A percentile compares a stretch with the other conserved stretches of the same genome.
phyloP scores from a whole-genome alignment of 192 early-diverging fungal genomes.

The Umbelopsis vinacea region DNA sequence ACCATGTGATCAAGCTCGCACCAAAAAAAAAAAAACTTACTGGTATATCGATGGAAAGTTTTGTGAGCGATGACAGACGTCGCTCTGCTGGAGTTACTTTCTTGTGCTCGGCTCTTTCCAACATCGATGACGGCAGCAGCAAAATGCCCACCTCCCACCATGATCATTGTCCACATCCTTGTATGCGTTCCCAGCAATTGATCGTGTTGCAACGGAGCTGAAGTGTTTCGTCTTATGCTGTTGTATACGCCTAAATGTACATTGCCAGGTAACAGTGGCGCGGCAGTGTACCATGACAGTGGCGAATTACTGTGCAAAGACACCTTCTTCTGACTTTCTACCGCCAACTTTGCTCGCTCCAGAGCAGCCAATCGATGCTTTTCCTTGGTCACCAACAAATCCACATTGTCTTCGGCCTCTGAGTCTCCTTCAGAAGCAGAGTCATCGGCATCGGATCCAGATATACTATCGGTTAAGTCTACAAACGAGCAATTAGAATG shows the following conservation, averaged over 20 bases:
- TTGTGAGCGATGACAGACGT: constrained; percentile 74
- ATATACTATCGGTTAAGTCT: constrained; percentile 52
- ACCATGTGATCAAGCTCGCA: too few species aligned
- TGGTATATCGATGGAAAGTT: constrained; percentile 96
- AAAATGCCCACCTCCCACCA: constrained; percentile 90
- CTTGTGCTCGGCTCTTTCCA: constrained; percentile 45
- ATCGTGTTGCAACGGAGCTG: not conserved
- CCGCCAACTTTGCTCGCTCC: constrained; percentile 15
- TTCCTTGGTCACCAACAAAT: constrained; percentile 1
- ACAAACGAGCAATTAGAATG: not conserved
- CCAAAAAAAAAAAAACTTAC: constrained; percentile 33
- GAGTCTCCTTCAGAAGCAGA: constrained; percentile 26
- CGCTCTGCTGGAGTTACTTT: constrained; percentile 39
- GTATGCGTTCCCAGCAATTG: constrained; percentile 19
- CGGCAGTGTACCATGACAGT: constrained; percentile 48
- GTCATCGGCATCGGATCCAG: constrained; percentile 50
- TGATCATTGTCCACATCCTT: constrained; percentile 76
- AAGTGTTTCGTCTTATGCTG: constrained; percentile 30
- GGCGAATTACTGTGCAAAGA: constrained; percentile 29
- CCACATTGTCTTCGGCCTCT: constrained; percentile 21
- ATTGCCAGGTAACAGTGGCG: constrained; percentile 22
- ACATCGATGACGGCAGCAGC: constrained; percentile 87
- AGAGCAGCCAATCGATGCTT: constrained; percentile 21
- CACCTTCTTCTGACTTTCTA: not conserved
- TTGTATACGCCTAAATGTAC: constrained; percentile 53